Conservation (phyloP, 2,329 filamentous ascomycete species). For the Hypomyces perniciosus region DNA sequence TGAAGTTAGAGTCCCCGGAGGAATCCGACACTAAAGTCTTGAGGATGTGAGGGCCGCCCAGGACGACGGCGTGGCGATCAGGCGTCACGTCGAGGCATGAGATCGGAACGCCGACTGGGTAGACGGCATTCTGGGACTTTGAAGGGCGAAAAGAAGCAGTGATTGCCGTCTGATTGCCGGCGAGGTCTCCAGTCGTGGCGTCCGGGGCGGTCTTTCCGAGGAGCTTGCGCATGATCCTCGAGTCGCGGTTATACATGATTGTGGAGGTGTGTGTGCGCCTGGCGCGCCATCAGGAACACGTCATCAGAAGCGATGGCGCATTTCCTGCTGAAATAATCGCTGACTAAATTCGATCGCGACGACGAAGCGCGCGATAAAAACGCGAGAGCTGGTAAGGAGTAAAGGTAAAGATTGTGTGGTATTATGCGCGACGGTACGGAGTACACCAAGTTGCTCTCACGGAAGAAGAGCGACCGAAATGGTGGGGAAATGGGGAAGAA, state of each 20-base stretch:
- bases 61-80: slow-evolving; percentile 49
- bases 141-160: slow-evolving; percentile 42
- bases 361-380: not conserved
- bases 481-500: not conserved
- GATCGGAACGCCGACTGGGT: slow-evolving; percentile 47
- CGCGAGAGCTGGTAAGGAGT: not conserved
- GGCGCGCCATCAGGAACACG: slow-evolving; percentile 28
- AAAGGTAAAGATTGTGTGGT: too few species aligned
- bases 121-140: slow-evolving; percentile 50
- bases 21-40: slow-evolving; percentile 55
- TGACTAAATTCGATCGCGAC: not conserved
- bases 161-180: slow-evolving; percentile 35
- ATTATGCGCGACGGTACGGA: too few species aligned
- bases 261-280: slow-evolving; percentile 21
- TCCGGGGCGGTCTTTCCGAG: slow-evolving; percentile 49
- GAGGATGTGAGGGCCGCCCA: slow-evolving; percentile 54
- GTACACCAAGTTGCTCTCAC: not conserved
- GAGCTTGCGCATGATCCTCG: slow-evolving; percentile 55
- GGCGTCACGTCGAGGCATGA: slow-evolving; percentile 52
- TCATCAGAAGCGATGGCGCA: slow-evolving; percentile 6
- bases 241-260: slow-evolving; percentile 47
- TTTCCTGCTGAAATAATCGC: not conserved
- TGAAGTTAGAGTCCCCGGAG: slow-evolving; percentile 21
- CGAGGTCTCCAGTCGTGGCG: slow-evolving; percentile 40
- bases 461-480: not conserved